Evolutionary conservation across 176 grass and related monocot species (phyloP).

Genomic region (Juncus effusus): DNA sequence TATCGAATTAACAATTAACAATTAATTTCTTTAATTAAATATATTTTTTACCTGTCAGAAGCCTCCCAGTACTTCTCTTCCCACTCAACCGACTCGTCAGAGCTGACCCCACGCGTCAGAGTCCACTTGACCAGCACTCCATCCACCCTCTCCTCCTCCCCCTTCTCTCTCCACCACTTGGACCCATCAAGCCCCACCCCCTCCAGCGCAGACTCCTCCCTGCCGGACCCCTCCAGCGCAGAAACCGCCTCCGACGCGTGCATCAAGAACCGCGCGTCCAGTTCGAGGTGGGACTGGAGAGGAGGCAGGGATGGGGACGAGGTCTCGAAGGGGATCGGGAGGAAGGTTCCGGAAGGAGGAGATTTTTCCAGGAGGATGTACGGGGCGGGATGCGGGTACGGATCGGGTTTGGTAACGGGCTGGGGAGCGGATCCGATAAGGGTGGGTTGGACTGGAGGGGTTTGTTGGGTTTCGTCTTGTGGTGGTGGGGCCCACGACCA

Average conservation of each 20-base stretch:
- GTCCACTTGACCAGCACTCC: slow-evolving; percentile 93
- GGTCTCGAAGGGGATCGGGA: slow-evolving; percentile 69
- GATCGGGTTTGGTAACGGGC: slow-evolving; percentile 44
- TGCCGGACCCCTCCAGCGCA: slow-evolving; percentile 43
- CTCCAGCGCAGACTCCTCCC: slow-evolving; percentile 40
- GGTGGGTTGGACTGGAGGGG: not conserved
- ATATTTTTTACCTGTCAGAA: slow-evolving; percentile 47
- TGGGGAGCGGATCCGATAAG: not conserved
- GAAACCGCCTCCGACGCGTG: slow-evolving; percentile 66
- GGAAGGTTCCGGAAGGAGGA: slow-evolving; percentile 40
- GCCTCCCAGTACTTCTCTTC: slow-evolving; percentile 99
- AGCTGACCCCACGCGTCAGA: slow-evolving; percentile 76
- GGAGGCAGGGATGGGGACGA: slow-evolving; percentile 66
- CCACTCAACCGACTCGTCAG: slow-evolving; percentile 81
- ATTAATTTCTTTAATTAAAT: too few species aligned
- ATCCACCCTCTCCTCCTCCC: slow-evolving; percentile 61
- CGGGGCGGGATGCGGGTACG: slow-evolving; percentile 40
- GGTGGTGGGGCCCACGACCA: slow-evolving; percentile 93
- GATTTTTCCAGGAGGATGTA: slow-evolving; percentile 73
- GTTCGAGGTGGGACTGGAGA: slow-evolving; percentile 61
- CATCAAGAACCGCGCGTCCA: slow-evolving; percentile 54
- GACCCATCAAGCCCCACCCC: slow-evolving; percentile 60
- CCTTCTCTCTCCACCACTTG: slow-evolving; percentile 94
- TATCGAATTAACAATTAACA: too few species aligned
- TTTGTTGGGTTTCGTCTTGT: slow-evolving; percentile 24